These are phyloP conservation scores for Leishmania tropica DNA, from an alignment of 208 protist genomes.

Conservation along the genomic window DNA sequence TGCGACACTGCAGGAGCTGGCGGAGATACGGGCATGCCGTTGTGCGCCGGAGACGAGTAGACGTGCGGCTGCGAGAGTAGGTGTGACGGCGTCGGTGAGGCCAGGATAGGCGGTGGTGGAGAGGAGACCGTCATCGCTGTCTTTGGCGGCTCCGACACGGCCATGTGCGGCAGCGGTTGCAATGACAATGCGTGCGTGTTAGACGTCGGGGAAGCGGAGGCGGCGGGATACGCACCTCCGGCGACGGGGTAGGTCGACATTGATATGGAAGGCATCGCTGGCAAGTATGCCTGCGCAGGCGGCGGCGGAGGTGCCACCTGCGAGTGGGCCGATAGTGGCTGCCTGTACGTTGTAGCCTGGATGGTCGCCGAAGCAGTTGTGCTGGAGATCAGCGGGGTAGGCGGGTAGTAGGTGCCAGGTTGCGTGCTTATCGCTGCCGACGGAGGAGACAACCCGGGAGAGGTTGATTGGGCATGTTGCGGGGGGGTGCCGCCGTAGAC, in stretches of 20 bases:
- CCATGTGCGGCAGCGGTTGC: background rate
- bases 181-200: background rate
- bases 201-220: background rate
- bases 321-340: background rate
- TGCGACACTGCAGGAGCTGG: background rate
- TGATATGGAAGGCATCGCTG: background rate
- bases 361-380: slow-evolving; percentile 4
- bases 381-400: background rate
- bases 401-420: background rate
- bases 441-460: slow-evolving; percentile 6
- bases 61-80: background rate
- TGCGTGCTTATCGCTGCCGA: background rate
- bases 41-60: slow-evolving; percentile 6
- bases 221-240: background rate
- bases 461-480: background rate
- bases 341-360: slow-evolving; percentile 3
- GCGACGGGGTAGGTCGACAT: background rate
- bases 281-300: background rate
- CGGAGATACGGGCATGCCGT: background rate
- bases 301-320: slow-evolving; percentile 1
- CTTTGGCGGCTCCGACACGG: background rate
- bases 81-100: background rate
- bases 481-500: background rate
- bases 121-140: background rate
- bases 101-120: background rate